Evolutionary conservation across 2,329 filamentous ascomycete species (phyloP).

Genomic region (Monilinia vaccinii-corymbosi): DNA sequence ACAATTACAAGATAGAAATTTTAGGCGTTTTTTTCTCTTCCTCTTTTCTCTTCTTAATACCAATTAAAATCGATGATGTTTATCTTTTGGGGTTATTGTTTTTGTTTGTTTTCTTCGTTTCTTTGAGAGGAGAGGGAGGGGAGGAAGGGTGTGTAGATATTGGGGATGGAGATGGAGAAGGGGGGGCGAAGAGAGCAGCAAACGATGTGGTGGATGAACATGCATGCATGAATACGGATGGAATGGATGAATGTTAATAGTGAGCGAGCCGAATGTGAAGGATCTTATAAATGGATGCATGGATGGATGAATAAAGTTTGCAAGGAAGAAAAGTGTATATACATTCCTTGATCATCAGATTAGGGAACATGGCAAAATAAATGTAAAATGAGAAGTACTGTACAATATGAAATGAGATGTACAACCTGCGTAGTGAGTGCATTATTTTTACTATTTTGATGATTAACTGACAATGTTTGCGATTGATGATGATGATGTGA

Average conservation of each 20-base stretch:
- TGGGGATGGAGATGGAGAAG: not conserved
- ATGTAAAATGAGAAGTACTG: too few relatives aligned
- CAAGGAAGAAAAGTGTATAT: not conserved
- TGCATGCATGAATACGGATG: too few relatives aligned
- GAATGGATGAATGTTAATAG: not conserved
- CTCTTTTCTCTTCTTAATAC: slow-evolving; percentile 5
- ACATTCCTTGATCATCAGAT: too few relatives aligned
- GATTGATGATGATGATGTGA: not conserved
- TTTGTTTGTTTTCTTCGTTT: too few relatives aligned
- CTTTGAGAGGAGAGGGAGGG: too few relatives aligned
- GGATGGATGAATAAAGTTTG: not conserved
- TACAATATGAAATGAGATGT: too few relatives aligned
- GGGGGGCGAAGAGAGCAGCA: not conserved
- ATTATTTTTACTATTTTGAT: too few relatives aligned
- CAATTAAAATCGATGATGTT: not conserved
- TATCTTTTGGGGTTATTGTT: not conserved
- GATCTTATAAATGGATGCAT: not conserved
- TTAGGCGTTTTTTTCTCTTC: not conserved
- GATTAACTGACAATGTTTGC: too few relatives aligned
- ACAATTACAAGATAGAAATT: not conserved
- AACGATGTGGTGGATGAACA: not conserved
- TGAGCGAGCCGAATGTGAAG: not conserved
- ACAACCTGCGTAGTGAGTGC: too few relatives aligned
- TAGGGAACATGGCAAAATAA: not conserved
- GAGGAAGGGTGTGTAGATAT: not conserved